A percentile compares a stretch with the other conserved stretches of the same genome.
These are phyloP conservation scores for Fraxinus xanthoxyloides DNA, from an alignment of 305 asterid genomes.

Conservation along the genomic window DNA sequence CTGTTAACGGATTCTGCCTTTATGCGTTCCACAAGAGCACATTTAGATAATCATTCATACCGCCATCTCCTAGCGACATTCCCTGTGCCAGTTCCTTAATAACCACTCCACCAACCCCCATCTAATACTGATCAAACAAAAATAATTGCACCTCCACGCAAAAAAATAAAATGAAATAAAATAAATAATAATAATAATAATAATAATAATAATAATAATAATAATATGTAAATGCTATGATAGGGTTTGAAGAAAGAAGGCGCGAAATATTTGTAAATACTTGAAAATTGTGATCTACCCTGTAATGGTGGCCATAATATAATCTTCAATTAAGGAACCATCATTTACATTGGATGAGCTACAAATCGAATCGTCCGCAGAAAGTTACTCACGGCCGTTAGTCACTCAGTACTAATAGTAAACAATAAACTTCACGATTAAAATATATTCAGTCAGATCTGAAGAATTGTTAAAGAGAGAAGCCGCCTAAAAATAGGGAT, in stretches of 20 bases:
- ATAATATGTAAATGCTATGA: background rate
- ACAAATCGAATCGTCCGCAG: background rate
- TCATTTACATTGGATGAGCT: background rate
- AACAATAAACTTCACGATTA: background rate
- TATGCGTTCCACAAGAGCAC: background rate
- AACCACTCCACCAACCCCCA: background rate
- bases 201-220: too few species aligned
- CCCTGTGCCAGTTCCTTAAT: background rate
- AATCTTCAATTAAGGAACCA: background rate
- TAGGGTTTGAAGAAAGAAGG: background rate
- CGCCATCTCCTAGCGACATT: background rate
- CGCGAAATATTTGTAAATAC: background rate
- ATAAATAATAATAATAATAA: background rate
- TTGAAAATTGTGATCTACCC: background rate
- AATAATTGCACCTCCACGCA: background rate
- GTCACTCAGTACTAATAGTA: background rate
- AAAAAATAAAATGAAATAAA: background rate
- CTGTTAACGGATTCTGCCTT: background rate
- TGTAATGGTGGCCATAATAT: background rate
- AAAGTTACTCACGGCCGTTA: background rate
- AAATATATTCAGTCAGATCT: background rate
- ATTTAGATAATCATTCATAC: background rate
- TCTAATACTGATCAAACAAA: background rate
- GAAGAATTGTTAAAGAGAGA: background rate
- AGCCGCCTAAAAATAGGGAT: slow-evolving; percentile 33